Conservation (phyloP, 768 basidiomycete genomes). For the Kwoniella mangroviensis region DNA sequence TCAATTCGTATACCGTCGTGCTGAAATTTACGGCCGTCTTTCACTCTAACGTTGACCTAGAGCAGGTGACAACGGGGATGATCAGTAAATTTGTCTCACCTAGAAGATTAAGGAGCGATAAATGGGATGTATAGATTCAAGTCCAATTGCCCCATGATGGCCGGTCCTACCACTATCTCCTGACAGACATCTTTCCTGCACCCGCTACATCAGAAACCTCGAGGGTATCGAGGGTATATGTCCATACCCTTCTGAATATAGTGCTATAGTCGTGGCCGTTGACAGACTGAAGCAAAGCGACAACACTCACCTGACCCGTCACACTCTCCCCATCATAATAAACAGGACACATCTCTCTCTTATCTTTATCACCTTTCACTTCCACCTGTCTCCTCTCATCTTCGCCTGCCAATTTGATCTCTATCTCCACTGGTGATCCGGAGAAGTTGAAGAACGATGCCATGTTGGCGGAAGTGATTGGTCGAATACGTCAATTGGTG, state of each 20-base stretch:
- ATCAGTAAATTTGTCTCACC: too few species aligned
- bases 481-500: neutral
- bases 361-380: constrained; percentile 86
- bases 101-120: too few species aligned
- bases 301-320: constrained; percentile 70
- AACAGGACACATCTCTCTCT: constrained; percentile 78
- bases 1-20: constrained; percentile 99
- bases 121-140: too few species aligned
- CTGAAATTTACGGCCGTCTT: constrained; percentile 91
- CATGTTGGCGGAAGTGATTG: constrained; percentile 60
- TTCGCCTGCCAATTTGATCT: constrained; percentile 84
- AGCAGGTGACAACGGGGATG: too few species aligned
- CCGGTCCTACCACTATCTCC: too few species aligned
- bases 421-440: constrained; percentile 80
- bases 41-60: constrained; percentile 83
- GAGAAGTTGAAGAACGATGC: constrained; percentile 86
- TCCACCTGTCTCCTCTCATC: constrained; percentile 87
- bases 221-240: too few species aligned
- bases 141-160: too few species aligned
- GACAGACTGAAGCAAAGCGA: neutral
- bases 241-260: too few species aligned
- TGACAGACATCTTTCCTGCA: too few species aligned
- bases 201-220: too few species aligned
- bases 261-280: too few species aligned
- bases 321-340: constrained; percentile 97